Evolutionary conservation across 1,284 basidiomycete genomes (phyloP).

Genomic region (Xerocomus nothofagi): DNA sequence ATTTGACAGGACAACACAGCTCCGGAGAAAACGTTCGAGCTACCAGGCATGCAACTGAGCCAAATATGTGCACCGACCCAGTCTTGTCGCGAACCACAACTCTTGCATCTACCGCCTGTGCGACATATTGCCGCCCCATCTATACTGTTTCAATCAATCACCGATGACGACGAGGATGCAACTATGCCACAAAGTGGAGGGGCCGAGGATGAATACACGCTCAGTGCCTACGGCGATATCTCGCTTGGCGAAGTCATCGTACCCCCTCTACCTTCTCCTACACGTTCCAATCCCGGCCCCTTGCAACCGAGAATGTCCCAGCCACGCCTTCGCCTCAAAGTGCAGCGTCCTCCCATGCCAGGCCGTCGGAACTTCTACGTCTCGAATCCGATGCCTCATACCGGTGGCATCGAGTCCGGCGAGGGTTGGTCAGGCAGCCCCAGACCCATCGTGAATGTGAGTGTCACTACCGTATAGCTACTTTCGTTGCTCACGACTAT

Average conservation of each 20-base stretch:
- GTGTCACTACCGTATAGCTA: background rate
- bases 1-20: conserved; percentile 8
- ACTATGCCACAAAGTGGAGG: conserved; percentile 3
- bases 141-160: background rate
- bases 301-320: conserved; percentile 5
- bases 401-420: background rate
- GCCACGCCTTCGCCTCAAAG: conserved; percentile 26
- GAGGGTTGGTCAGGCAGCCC: conserved; percentile 17
- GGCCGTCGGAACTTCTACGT: conserved; percentile 19
- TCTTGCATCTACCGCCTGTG: background rate
- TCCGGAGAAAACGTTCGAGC: background rate
- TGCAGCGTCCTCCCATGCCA: conserved; percentile 30
- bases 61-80: background rate
- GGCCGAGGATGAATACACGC: conserved; percentile 29
- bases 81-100: background rate
- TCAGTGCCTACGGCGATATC: conserved; percentile 31
- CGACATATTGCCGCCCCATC: background rate
- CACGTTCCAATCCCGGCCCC: background rate
- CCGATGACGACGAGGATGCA: background rate
- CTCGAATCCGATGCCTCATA: conserved; percentile 5
- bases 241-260: conserved; percentile 20
- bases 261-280: background rate
- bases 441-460: conserved; percentile 15
- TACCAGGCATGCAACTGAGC: background rate
- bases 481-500: background rate